phyloP scores from a whole-genome alignment of 2,329 filamentous ascomycete genomes.

The Tolypocladium inflatum region DNA sequence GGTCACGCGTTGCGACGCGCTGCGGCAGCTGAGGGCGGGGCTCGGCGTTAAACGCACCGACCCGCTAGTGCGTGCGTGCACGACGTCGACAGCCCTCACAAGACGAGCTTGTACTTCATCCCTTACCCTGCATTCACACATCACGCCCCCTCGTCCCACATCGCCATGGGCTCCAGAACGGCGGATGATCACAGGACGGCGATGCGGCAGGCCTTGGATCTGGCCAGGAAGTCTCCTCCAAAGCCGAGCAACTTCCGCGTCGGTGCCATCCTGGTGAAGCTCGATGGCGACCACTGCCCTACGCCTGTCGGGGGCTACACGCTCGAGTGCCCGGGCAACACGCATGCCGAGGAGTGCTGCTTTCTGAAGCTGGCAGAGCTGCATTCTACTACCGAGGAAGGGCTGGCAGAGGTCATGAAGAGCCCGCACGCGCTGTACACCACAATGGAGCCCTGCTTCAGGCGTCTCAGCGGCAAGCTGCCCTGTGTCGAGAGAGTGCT shows the following conservation, averaged over 20 bases:
- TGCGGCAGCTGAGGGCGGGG: not conserved
- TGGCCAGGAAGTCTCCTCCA: conserved; percentile 71
- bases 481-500: conserved; percentile 76
- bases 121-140: not conserved
- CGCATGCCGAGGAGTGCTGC: conserved; percentile 91
- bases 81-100: not conserved
- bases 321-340: conserved; percentile 83
- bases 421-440: conserved; percentile 59
- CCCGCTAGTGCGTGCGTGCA: not conserved
- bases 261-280: conserved; percentile 73
- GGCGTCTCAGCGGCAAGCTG: conserved; percentile 63
- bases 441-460: conserved; percentile 80
- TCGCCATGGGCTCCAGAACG: conserved; percentile 12
- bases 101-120: not conserved
- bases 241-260: conserved; percentile 90
- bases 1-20: conserved; percentile 9
- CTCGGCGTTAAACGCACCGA: conserved; percentile 3
- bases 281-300: conserved; percentile 30
- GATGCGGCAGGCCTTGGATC: conserved; percentile 64
- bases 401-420: conserved; percentile 32
- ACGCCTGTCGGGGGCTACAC: conserved; percentile 81
- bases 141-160: not conserved
- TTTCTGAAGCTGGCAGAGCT: conserved; percentile 59
- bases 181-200: conserved; percentile 34
- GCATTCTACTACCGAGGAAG: conserved; percentile 40